Evolutionary conservation across 1,284 basidiomycete species (phyloP).

Genomic region (Psilocybe mexicana): DNA sequence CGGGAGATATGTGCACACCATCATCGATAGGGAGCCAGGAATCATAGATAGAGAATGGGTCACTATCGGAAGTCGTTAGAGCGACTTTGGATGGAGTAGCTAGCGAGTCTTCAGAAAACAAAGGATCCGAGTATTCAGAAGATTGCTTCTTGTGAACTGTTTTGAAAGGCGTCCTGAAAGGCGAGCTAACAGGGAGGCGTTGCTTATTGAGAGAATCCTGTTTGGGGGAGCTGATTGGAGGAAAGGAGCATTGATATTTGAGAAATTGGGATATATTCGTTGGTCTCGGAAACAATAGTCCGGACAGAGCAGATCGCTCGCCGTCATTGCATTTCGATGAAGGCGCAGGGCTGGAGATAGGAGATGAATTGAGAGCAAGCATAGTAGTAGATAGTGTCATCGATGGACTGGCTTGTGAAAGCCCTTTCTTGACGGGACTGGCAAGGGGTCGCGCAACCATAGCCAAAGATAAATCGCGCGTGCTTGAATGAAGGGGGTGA

Average conservation of each 20-base stretch:
- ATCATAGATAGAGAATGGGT: constrained; percentile 41
- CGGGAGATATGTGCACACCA: constrained; percentile 20
- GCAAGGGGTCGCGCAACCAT: constrained; percentile 48
- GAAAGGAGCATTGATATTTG: constrained; percentile 28
- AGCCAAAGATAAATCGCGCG: constrained; percentile 62
- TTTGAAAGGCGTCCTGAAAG: constrained; percentile 21
- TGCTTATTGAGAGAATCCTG: constrained; percentile 12
- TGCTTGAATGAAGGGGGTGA: constrained; percentile 63
- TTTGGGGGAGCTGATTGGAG: constrained; percentile 20
- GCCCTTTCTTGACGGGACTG: constrained; percentile 37
- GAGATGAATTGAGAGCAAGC: constrained; percentile 27
- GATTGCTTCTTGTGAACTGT: constrained; percentile 31
- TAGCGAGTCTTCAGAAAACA: constrained; percentile 44
- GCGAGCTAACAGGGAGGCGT: constrained; percentile 20
- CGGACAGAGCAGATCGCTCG: constrained; percentile 37
- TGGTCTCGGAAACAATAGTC: constrained; percentile 30
- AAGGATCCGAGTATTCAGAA: constrained; percentile 47
- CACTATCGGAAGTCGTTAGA: constrained; percentile 25
- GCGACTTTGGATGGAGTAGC: constrained; percentile 16
- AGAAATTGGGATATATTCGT: constrained; percentile 41
- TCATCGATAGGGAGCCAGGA: constrained; percentile 31
- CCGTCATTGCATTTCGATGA: constrained; percentile 18
- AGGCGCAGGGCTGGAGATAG: constrained; percentile 20
- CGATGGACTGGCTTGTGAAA: constrained; percentile 29
- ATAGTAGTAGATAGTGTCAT: constrained; percentile 12